phyloP scores from a whole-genome alignment of 2,329 filamentous ascomycete genomes.

The Rhynchosporium secalis region DNA sequence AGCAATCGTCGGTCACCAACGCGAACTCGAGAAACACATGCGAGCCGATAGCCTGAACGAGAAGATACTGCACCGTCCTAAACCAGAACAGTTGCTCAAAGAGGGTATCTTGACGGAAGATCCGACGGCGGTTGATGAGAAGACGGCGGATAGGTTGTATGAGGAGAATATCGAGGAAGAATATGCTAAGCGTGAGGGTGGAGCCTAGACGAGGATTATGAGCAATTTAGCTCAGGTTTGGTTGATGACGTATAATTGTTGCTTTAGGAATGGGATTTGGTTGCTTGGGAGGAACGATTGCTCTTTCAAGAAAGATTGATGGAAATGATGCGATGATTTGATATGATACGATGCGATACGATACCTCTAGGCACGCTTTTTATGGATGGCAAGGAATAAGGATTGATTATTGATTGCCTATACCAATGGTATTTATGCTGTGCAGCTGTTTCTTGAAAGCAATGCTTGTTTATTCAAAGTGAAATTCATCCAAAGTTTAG shows the following conservation, averaged over 20 bases:
- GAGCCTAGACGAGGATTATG: constrained; percentile 46
- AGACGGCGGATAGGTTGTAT: constrained; percentile 47
- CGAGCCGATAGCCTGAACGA: constrained; percentile 82
- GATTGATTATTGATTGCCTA: constrained; percentile 12
- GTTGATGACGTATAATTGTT: constrained; percentile 4
- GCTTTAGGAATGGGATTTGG: constrained; percentile 9
- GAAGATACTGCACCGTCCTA: constrained; percentile 76
- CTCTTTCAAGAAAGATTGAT: constrained; percentile 6
- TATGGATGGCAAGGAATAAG: constrained; percentile 11
- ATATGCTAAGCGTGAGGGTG: constrained; percentile 63
- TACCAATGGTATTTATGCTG: neutral
- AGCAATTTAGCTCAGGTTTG: too few relatives aligned
- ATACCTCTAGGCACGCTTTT: constrained; percentile 18
- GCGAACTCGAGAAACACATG: constrained; percentile 87
- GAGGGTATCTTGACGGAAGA: constrained; percentile 76
- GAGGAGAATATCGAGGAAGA: constrained; percentile 63
- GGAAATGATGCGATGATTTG: constrained; percentile 14
- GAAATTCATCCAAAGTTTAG: constrained; percentile 25
- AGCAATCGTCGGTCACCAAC: constrained; percentile 75
- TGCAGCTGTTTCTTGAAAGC: neutral
- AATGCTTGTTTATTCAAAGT: constrained; percentile 9
- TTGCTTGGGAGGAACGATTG: neutral
- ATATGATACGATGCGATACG: constrained; percentile 16
- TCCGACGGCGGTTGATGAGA: constrained; percentile 50
- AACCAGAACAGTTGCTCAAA: constrained; percentile 73